Conservation (phyloP, 257 asterid genomes). For the Fraxinus excelsior region DNA sequence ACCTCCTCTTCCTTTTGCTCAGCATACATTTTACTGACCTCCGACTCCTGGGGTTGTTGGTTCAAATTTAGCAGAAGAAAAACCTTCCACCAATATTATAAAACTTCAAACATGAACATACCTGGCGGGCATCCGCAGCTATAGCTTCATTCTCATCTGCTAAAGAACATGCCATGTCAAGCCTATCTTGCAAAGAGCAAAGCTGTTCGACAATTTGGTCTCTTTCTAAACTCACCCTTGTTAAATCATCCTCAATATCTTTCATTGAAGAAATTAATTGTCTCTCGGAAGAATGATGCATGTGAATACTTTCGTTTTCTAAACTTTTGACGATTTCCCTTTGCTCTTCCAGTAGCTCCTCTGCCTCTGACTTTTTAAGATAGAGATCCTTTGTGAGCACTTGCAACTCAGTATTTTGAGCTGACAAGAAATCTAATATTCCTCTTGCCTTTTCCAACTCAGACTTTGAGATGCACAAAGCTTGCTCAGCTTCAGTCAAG, state of each 20-base stretch:
- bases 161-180: slow-evolving; percentile 64
- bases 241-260: slow-evolving; percentile 48
- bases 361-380: slow-evolving; percentile 65
- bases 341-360: slow-evolving; percentile 63
- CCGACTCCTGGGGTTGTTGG: slow-evolving; percentile 58
- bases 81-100: slow-evolving; percentile 21
- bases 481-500: slow-evolving; percentile 59
- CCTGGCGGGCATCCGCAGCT: slow-evolving; percentile 76
- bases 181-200: slow-evolving; percentile 61
- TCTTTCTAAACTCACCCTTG: slow-evolving; percentile 54
- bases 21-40: slow-evolving; percentile 71
- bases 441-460: slow-evolving; percentile 56
- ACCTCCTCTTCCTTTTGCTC: slow-evolving; percentile 95
- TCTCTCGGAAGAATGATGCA: slow-evolving; percentile 52
- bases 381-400: slow-evolving; percentile 60
- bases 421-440: slow-evolving; percentile 47
- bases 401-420: slow-evolving; percentile 66
- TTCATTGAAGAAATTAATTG: slow-evolving; percentile 40
- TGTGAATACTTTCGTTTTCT: slow-evolving; percentile 67
- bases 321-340: slow-evolving; percentile 55
- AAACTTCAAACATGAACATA: slow-evolving; percentile 30
- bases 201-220: slow-evolving; percentile 64
- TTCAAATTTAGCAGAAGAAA: slow-evolving; percentile 29
- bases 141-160: slow-evolving; percentile 90
- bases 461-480: slow-evolving; percentile 45